These are phyloP conservation scores for Penicillium occitanis DNA, from an alignment of 2,329 filamentous ascomycete species.

Conservation along the genomic window DNA sequence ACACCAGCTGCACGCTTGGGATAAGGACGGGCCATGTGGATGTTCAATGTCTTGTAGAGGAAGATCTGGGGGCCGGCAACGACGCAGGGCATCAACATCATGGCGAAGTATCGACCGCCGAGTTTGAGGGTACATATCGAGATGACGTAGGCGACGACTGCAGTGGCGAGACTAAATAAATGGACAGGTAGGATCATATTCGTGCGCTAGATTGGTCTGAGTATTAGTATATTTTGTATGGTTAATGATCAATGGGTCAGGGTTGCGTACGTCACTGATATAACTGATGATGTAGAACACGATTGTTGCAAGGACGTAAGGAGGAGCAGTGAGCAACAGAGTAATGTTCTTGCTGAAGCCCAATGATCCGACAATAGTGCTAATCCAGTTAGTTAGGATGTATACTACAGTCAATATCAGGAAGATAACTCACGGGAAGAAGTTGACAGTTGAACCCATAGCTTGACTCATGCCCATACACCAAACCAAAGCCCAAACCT, in stretches of 20 bases:
- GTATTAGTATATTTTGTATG: not conserved
- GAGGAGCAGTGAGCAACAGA: not conserved
- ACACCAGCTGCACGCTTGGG: constrained; percentile 42
- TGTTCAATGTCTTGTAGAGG: constrained; percentile 40
- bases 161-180: not conserved
- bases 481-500: constrained; percentile 40
- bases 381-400: not conserved
- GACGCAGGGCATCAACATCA: constrained; percentile 26
- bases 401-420: not conserved
- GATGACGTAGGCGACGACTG: constrained; percentile 21
- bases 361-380: not conserved
- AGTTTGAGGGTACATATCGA: constrained; percentile 35
- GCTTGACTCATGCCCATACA: constrained; percentile 44
- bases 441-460: constrained; percentile 32
- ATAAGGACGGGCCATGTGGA: constrained; percentile 36
- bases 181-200: constrained; percentile 5
- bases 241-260: too few species aligned
- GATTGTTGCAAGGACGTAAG: not conserved
- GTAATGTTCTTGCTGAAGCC: not conserved
- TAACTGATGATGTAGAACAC: not conserved
- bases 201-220: not conserved
- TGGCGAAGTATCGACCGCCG: constrained; percentile 21
- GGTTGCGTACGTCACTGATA: constrained; percentile 1
- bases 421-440: constrained; percentile 32
- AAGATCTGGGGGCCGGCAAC: constrained; percentile 34